phyloP scores from a whole-genome alignment of 805 yeast genomes.

The Saturnispora halmiae region DNA sequence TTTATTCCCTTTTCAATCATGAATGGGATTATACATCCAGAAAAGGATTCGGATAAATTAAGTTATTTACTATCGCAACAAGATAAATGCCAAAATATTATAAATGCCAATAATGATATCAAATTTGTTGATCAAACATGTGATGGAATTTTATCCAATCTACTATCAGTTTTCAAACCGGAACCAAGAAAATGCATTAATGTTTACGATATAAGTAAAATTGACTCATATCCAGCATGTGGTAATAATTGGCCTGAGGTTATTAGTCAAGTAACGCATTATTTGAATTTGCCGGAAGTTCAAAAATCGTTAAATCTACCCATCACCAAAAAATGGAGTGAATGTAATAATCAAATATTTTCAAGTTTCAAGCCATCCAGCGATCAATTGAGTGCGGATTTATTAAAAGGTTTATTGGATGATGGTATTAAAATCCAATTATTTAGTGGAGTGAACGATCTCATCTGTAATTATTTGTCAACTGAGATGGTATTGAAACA shows the following conservation, averaged over 20 bases:
- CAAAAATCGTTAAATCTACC: constrained; percentile 43
- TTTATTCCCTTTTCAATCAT: constrained; percentile 63
- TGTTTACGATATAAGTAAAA: constrained; percentile 69
- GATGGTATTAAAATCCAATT: constrained; percentile 51
- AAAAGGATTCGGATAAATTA: constrained; percentile 23
- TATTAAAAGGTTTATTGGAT: constrained; percentile 58
- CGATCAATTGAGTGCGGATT: constrained; percentile 44
- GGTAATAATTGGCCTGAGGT: constrained; percentile 89
- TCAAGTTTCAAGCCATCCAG: constrained; percentile 39
- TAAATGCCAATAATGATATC: constrained; percentile 24
- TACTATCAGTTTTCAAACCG: constrained; percentile 25
- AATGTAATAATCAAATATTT: constrained; percentile 62
- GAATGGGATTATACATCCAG: constrained; percentile 42
- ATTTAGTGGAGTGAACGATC: constrained; percentile 82
- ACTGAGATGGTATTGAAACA: constrained; percentile 55
- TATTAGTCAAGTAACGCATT: constrained; percentile 39
- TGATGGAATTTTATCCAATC: constrained; percentile 32
- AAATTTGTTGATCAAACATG: constrained; percentile 27
- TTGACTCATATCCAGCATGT: constrained; percentile 74
- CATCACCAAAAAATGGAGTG: constrained; percentile 51
- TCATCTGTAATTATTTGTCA: constrained; percentile 79
- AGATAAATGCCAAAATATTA: constrained; percentile 50
- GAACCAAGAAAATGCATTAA: constrained; percentile 50
- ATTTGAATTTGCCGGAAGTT: constrained; percentile 39
- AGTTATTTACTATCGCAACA: constrained; percentile 38